phyloP scores from a whole-genome alignment of 805 yeast genomes.

The Blastobotrys americana region DNA sequence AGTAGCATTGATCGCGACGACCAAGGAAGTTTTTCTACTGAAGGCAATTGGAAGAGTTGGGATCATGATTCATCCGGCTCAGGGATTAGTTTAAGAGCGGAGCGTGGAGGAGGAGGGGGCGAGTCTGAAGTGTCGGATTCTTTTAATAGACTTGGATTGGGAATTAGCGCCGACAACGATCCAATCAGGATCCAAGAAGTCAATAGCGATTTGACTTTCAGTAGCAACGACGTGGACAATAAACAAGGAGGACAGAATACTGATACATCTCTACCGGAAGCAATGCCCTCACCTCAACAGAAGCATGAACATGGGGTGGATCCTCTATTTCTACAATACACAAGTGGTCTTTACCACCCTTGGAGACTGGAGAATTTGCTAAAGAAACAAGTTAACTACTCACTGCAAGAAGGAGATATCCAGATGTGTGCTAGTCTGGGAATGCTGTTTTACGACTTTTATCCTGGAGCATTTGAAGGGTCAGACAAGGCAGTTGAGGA shows the following conservation, averaged over 20 bases:
- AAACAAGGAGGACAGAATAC: no score
- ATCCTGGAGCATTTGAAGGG: conserved; percentile 28
- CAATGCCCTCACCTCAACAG: background rate
- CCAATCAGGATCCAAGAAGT: no score
- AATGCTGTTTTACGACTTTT: conserved; percentile 42
- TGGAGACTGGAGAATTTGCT: conserved; percentile 53
- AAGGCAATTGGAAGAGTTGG: background rate
- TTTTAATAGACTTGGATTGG: background rate
- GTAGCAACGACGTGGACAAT: no score
- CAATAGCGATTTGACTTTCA: no score
- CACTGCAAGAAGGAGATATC: conserved; percentile 56
- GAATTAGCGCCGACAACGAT: background rate
- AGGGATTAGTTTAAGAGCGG: background rate
- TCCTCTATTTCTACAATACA: conserved; percentile 8
- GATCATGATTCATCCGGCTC: background rate
- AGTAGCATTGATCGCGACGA: no score
- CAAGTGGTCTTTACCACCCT: conserved; percentile 33
- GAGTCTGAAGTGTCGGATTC: background rate
- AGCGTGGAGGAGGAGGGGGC: conserved; percentile 15
- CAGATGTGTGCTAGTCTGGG: conserved; percentile 53
- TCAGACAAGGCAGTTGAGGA: conserved; percentile 38
- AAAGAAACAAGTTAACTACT: conserved; percentile 45
- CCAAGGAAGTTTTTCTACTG: no score
- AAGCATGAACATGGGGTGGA: no score
- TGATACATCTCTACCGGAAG: no score